Conservation (phyloP, 192 early-diverging fungal species). For the Allomyces arbusculus region DNA sequence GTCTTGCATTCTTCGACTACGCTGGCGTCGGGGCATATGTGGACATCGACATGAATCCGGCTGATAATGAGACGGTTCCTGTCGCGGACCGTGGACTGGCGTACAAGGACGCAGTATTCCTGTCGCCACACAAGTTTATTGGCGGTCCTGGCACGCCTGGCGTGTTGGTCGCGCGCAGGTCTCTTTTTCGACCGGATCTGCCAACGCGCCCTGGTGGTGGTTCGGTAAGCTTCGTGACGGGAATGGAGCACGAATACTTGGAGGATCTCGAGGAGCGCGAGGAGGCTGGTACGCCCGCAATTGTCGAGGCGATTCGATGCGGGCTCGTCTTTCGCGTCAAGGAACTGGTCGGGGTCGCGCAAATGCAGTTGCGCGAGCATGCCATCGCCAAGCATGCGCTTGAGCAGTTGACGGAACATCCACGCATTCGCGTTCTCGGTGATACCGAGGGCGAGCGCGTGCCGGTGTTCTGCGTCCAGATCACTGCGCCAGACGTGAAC, state of each 20-base stretch:
- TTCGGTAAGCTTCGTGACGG: constrained; percentile 16
- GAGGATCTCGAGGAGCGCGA: not conserved
- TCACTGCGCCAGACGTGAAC: not conserved
- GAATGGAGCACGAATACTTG: constrained; percentile 8
- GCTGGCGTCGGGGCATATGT: constrained; percentile 3
- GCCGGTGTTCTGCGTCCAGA: constrained; percentile 3
- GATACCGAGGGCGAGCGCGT: not conserved
- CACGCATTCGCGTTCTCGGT: constrained; percentile 1
- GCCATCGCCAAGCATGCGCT: not conserved
- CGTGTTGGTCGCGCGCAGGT: constrained; percentile 14
- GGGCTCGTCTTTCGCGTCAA: constrained; percentile 8
- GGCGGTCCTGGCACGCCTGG: constrained; percentile 19
- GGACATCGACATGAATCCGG: constrained; percentile 2
- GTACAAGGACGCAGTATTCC: constrained; percentile 16
- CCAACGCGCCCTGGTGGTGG: constrained; percentile 19
- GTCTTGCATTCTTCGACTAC: constrained; percentile 17
- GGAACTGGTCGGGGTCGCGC: not conserved
- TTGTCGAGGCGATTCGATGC: constrained; percentile 7
- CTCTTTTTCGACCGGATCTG: constrained; percentile 2
- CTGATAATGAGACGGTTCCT: not conserved
- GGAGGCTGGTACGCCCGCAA: constrained; percentile 9
- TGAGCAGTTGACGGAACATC: not conserved
- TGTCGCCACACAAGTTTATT: constrained; percentile 23
- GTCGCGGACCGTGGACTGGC: constrained; percentile 4
- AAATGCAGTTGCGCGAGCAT: constrained; percentile 4